phyloP scores from a whole-genome alignment of 352 stramenopile genomes.

The Phytophthora uliginosa region DNA sequence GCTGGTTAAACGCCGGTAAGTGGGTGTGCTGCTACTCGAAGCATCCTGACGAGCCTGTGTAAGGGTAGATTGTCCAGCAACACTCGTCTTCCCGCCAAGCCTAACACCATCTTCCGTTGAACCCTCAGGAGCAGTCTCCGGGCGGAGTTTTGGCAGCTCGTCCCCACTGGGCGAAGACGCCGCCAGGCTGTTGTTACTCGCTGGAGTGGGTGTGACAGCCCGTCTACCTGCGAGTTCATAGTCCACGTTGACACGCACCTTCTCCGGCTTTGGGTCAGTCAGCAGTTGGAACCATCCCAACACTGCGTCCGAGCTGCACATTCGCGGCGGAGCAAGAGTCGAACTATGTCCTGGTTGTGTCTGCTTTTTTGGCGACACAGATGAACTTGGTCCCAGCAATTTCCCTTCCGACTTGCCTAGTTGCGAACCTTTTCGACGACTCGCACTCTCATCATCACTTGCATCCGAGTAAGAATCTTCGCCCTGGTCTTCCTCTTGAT shows the following conservation, averaged over 20 bases:
- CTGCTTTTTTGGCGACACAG: slow-evolving; percentile 23
- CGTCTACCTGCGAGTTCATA: slow-evolving; percentile 55
- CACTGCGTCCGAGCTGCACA: slow-evolving; percentile 68
- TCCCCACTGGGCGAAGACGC: slow-evolving; percentile 24
- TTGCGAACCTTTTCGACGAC: slow-evolving; percentile 21
- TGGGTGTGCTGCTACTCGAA: slow-evolving; percentile 7
- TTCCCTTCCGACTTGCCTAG: slow-evolving; percentile 29
- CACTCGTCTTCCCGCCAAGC: slow-evolving; percentile 8
- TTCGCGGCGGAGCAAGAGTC: slow-evolving; percentile 47
- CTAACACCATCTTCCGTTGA: slow-evolving; percentile 19
- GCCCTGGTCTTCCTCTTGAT: slow-evolving; percentile 30
- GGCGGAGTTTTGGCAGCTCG: slow-evolving; percentile 59
- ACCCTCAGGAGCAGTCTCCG: slow-evolving; percentile 47
- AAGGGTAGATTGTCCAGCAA: slow-evolving; percentile 41
- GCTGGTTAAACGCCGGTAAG: slow-evolving; percentile 26
- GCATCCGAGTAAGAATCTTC: slow-evolving; percentile 54
- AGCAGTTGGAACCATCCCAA: slow-evolving; percentile 63
- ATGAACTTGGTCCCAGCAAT: slow-evolving; percentile 7
- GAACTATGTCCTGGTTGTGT: slow-evolving; percentile 14
- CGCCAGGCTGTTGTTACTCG: slow-evolving; percentile 18
- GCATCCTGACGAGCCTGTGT: slow-evolving; percentile 48
- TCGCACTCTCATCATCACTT: slow-evolving; percentile 49
- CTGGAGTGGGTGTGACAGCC: slow-evolving; percentile 22
- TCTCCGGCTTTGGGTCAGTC: slow-evolving; percentile 60
- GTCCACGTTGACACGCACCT: slow-evolving; percentile 71